A percentile compares a stretch with the other conserved stretches of the same genome.
Conservation (phyloP, 139 green algal genomes). For the Pseudopediastrum boryanum region DNA sequence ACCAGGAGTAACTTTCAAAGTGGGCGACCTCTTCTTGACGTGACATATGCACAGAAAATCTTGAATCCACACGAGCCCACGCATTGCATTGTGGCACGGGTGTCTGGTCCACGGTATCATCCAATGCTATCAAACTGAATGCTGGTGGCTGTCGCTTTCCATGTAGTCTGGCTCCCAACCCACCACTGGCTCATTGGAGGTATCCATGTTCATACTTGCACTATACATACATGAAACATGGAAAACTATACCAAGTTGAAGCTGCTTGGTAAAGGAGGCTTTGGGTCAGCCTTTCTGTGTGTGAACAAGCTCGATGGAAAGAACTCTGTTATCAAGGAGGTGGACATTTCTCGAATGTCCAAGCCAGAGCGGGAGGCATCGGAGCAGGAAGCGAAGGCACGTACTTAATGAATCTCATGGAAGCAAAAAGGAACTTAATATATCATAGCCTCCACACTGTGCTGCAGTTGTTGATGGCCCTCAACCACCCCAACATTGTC, state of each 20-base stretch:
- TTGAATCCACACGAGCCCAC: too few relatives aligned
- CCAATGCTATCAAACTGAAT: too few relatives aligned
- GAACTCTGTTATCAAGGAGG: conserved; percentile 83
- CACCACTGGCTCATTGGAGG: too few relatives aligned
- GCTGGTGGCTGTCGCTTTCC: too few relatives aligned
- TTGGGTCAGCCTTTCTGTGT: conserved; percentile 62
- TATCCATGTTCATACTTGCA: background rate
- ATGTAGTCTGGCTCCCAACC: too few relatives aligned
- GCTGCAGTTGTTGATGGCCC: conserved; percentile 66
- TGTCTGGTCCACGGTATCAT: too few relatives aligned
- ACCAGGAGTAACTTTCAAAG: too few relatives aligned
- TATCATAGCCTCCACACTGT: background rate
- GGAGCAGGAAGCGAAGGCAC: conserved; percentile 72
- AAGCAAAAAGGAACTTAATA: background rate
- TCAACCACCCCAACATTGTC: conserved; percentile 79
- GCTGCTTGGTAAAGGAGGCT: conserved; percentile 72
- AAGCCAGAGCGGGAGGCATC: conserved; percentile 56
- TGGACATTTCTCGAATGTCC: conserved; percentile 71
- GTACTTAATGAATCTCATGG: background rate
- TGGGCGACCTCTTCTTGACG: too few relatives aligned
- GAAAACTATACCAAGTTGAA: conserved; percentile 58
- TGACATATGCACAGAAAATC: too few relatives aligned
- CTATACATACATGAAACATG: conserved; percentile 27
- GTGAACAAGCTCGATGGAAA: conserved; percentile 62
- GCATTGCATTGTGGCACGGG: too few relatives aligned